A percentile compares a stretch with the other conserved stretches of the same genome.
phyloP scores from a whole-genome alignment of 345 rosid genomes.

The Eucalyptus regnans region DNA sequence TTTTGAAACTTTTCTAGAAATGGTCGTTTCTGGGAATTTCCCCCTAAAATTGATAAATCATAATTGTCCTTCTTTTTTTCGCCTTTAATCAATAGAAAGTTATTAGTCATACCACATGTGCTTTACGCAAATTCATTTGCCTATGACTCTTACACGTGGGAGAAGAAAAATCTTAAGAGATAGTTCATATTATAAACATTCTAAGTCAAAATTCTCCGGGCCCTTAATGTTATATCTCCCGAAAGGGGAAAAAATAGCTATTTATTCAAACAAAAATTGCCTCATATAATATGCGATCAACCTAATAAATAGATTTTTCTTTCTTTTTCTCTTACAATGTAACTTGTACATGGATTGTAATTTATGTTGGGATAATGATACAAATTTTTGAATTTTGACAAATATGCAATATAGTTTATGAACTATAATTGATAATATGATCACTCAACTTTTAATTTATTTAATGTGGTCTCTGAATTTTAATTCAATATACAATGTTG shows the following conservation, averaged over 20 bases:
- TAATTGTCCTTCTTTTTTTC: background rate
- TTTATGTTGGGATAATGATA: background rate
- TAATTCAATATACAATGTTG: accelerated
- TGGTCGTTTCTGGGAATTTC: background rate
- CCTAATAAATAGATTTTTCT: background rate
- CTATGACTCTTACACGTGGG: background rate
- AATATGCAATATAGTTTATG: background rate
- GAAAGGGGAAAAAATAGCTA: background rate
- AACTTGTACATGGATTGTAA: no score
- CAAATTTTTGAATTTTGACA: background rate
- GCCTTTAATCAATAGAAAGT: background rate
- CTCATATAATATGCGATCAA: background rate
- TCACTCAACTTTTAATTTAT: no score
- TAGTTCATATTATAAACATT: background rate
- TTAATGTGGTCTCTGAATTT: accelerated
- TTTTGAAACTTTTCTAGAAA: background rate
- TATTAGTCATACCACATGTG: background rate
- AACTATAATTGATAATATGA: no score
- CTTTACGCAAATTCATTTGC: background rate
- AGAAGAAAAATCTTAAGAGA: background rate
- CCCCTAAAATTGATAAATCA: background rate
- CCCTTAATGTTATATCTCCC: background rate
- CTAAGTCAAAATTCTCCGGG: background rate
- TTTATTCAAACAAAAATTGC: background rate
- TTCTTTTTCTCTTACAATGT: background rate